These are phyloP conservation scores for Coniella vitis DNA, from an alignment of 2,329 filamentous ascomycete genomes.

Conservation along the genomic window DNA sequence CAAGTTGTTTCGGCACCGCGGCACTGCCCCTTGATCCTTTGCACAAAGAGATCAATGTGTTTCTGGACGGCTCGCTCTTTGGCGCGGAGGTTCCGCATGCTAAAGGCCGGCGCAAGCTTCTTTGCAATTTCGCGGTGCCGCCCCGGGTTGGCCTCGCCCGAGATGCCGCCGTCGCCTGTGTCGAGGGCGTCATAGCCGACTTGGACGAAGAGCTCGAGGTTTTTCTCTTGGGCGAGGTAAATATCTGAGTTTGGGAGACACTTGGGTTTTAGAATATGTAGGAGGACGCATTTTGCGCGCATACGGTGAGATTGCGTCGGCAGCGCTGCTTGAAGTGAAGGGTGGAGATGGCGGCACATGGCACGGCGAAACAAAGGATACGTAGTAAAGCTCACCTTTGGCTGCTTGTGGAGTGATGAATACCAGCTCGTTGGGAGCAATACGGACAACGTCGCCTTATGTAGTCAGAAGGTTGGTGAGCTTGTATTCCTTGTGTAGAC, in stretches of 20 bases:
- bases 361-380: too few species aligned
- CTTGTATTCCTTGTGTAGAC: too few species aligned
- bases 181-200: conserved; percentile 6
- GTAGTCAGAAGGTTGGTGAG: background rate
- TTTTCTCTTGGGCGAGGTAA: conserved; percentile 8
- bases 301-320: too few species aligned
- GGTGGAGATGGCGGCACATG: too few species aligned
- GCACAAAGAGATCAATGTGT: conserved; percentile 14
- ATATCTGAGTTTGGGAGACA: conserved; percentile 13
- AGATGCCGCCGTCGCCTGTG: conserved; percentile 9
- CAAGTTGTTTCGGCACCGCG: background rate
- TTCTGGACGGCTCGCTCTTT: conserved; percentile 9
- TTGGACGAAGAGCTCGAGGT: conserved; percentile 12
- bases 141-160: conserved; percentile 5
- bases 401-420: background rate
- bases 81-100: conserved; percentile 4
- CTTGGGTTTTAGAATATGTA: too few species aligned
- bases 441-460: background rate
- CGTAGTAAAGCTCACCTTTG: background rate
- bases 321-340: too few species aligned
- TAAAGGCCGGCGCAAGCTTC: conserved; percentile 15
- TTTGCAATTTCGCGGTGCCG: conserved; percentile 13
- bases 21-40: conserved; percentile 7
- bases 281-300: too few species aligned
- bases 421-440: background rate